Evolutionary conservation across 352 stramenopile genomes (phyloP).

Genomic region (Phytophthora tentaculata): DNA sequence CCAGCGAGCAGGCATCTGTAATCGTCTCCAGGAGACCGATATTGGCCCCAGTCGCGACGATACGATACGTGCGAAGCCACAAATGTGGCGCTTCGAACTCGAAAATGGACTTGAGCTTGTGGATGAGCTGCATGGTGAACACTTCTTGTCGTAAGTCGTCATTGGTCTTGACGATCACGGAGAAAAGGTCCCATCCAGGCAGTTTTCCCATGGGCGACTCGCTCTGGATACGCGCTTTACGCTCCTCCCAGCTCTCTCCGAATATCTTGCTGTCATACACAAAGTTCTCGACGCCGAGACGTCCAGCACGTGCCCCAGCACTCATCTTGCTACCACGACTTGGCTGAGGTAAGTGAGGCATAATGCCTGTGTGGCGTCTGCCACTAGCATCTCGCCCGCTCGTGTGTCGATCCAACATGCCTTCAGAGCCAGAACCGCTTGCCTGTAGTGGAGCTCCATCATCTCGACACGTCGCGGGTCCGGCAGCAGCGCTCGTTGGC

Average conservation of each 20-base stretch:
- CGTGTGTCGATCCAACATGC: slow-evolving; percentile 24
- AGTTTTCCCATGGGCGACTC: slow-evolving; percentile 82
- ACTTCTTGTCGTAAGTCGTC: slow-evolving; percentile 98
- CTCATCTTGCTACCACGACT: slow-evolving; percentile 40
- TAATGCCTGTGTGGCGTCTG: slow-evolving; percentile 28
- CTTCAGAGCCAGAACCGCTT: slow-evolving; percentile 5
- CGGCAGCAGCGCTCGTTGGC: slow-evolving; percentile 15
- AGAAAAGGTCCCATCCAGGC: slow-evolving; percentile 90
- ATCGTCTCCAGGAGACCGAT: slow-evolving; percentile 97
- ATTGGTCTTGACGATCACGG: slow-evolving; percentile 98
- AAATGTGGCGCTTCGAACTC: slow-evolving; percentile 91
- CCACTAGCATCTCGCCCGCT: slow-evolving; percentile 15
- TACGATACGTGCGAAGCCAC: slow-evolving; percentile 95
- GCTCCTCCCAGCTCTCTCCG: slow-evolving; percentile 73
- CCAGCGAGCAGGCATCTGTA: slow-evolving; percentile 95
- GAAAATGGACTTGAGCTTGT: slow-evolving; percentile 95
- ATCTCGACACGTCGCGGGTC: slow-evolving; percentile 18
- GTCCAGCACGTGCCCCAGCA: slow-evolving; percentile 27
- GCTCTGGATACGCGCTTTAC: slow-evolving; percentile 60
- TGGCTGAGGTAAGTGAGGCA: slow-evolving; percentile 33
- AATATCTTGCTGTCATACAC: slow-evolving; percentile 86
- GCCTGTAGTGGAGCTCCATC: slow-evolving; percentile 13
- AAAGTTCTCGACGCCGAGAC: slow-evolving; percentile 61
- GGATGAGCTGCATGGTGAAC: slow-evolving; percentile 97
- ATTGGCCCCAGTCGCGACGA: slow-evolving; percentile 93